These are phyloP conservation scores for Didymella sp. DNA, from an alignment of 2,329 filamentous ascomycete species.

Conservation along the genomic window DNA sequence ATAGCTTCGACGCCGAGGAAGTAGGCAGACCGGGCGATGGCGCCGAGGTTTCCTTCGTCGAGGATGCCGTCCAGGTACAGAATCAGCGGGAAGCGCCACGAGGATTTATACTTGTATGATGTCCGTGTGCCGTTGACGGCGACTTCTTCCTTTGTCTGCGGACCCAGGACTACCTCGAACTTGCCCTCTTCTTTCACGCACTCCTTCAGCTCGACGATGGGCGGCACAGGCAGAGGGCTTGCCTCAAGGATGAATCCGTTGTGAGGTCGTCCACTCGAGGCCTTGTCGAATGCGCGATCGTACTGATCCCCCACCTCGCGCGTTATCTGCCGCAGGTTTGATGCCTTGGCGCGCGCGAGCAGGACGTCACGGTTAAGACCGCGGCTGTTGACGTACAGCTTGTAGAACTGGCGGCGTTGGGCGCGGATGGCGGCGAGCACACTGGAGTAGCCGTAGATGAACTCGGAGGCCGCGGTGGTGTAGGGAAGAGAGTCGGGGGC, in stretches of 20 bases:
- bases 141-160: constrained; percentile 77
- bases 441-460: constrained; percentile 83
- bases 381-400: constrained; percentile 70
- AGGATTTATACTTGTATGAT: constrained; percentile 56
- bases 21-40: constrained; percentile 84
- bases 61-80: constrained; percentile 77
- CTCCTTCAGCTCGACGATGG: constrained; percentile 65
- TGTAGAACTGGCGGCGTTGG: constrained; percentile 76
- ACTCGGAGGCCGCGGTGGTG: constrained; percentile 87
- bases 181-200: constrained; percentile 51
- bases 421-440: constrained; percentile 80
- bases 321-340: constrained; percentile 30
- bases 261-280: constrained; percentile 82
- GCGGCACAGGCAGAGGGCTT: constrained; percentile 78
- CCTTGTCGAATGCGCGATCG: constrained; percentile 77
- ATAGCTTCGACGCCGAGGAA: constrained; percentile 91
- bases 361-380: constrained; percentile 31
- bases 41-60: constrained; percentile 90
- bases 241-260: constrained; percentile 90
- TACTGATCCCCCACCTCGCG: constrained; percentile 67
- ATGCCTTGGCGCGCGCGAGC: constrained; percentile 25
- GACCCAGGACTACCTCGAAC: constrained; percentile 55
- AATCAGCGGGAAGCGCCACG: constrained; percentile 70
- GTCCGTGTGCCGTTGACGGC: constrained; percentile 72
- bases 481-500: constrained; percentile 64